Evolutionary conservation across 2,329 filamentous ascomycete species (phyloP), one percentile per base, ranked within the genome.

Genomic region (Didymella pomorum): DNA sequence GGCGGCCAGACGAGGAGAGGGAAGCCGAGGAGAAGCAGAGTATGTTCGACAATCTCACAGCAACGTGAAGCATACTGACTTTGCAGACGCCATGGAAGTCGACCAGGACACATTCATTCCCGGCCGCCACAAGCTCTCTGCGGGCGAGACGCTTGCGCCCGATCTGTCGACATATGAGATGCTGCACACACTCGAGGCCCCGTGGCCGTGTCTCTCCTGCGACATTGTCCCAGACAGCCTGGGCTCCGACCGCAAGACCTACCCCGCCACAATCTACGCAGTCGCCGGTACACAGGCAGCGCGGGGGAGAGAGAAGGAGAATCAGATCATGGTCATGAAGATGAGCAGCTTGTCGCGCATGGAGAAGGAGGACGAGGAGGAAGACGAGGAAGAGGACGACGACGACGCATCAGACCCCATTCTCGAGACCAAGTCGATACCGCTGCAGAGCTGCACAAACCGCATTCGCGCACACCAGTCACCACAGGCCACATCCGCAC

Each of bases 151-250:
- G 5, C 85, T 99, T 56, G 88, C 93, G 3, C 94, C 95, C 14
- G 95, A 99, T 79, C 84, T 91, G 58, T 92, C 91, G n/a, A 94
- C 94, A 6, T 99, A 99, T 81, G 90, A 97, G 76, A 96, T 99
- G 93, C 87, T 99, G 59, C 95, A 99, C 82, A 92, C 88, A 61
- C 86, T 99, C 64, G 95, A 90, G 78, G 93, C 93, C 8, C 93
- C 93, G 1, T 99, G 95, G 95, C 95, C 95, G 3, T 99, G 95
- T 76, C 85, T 99, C 16, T 98, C 94, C 2, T 97, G 97, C 79
- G 95, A 98, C 76, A 89, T 99, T 60, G 79, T 99, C 62, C 89
- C 85, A 69, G 95, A 99, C 79, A 83, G 84, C 51, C 85, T 99
- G 18, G 95, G 95, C 66, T 90, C 97, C 74, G 88, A 92, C 78